Conservation (phyloP, 2,329 filamentous ascomycete genomes). For the Bipolaris zeicola region DNA sequence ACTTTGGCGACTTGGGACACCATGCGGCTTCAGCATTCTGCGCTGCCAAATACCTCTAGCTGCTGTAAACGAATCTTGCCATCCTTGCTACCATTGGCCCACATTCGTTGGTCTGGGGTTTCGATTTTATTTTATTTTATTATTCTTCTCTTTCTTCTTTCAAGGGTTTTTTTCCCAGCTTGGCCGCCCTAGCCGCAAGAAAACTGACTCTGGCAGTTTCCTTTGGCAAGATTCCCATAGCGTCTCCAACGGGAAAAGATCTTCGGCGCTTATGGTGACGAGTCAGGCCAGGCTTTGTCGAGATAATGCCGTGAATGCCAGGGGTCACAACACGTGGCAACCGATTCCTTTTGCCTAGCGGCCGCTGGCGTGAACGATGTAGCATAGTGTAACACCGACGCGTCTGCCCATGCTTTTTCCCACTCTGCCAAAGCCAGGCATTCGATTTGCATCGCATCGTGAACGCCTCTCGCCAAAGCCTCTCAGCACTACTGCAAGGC, state of each 20-base stretch:
- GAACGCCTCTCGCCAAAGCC: constrained; percentile 2
- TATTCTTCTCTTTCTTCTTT: not conserved
- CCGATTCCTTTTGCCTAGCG: constrained; percentile 37
- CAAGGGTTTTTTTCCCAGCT: constrained; percentile 1
- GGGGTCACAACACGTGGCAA: constrained; percentile 40
- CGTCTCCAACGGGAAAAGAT: constrained; percentile 25
- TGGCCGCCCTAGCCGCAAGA: constrained; percentile 18
- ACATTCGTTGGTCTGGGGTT: constrained; percentile 13
- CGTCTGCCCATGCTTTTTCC: constrained; percentile 10
- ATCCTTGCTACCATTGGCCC: constrained; percentile 26
- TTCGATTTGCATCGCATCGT: constrained; percentile 1
- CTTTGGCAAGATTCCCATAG: constrained; percentile 17
- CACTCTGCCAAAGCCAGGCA: not conserved
- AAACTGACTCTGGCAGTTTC: constrained; percentile 19
- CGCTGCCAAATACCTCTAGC: constrained; percentile 11
- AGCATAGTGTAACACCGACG: constrained; percentile 16
- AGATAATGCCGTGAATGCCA: constrained; percentile 32
- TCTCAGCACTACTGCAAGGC: constrained; percentile 22
- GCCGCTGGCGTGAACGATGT: constrained; percentile 40
- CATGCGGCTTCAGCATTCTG: constrained; percentile 10
- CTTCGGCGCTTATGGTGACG: constrained; percentile 28
- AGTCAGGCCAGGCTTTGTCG: constrained; percentile 36
- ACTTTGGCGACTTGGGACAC: constrained; percentile 16
- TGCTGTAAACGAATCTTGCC: constrained; percentile 26
- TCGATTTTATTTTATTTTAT: not conserved